Evolutionary conservation across 805 yeast genomes (phyloP), one percentile per base, ranked within the genome.

Genomic region (Maudiozyma bulderi): DNA sequence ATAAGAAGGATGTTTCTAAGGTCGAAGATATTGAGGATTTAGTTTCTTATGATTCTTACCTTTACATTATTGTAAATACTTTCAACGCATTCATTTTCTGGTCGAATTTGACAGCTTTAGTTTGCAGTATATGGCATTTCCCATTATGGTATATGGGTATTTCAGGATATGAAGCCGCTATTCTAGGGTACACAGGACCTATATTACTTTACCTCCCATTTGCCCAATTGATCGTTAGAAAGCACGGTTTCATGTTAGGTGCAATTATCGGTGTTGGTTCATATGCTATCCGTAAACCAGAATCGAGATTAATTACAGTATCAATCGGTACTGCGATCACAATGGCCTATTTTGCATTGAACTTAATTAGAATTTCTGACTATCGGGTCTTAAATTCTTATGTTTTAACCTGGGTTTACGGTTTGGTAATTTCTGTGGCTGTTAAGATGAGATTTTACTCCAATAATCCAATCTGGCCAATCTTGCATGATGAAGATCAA

Each of bases 101-200:
- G 96, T 75, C 97, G 0, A 81, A 82, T 26, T 54, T 80, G 41
- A 85, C 98, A 3, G 79, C 96, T 0, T 71, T 93, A 51, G 84
- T 88, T 42, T 76, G 93, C 49, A 81, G 93, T 60, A 81, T 93
- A 46, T 93, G 99, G 99, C 87, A 86, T 70, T 93, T 93, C 74
- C 99, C 99, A 9, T 73, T 93, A 53, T 93, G 99, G 99, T 78
- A 85, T 62, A 89, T 93, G 97, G 98, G 97, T 6, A 84, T 93
- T 43, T 85, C 95, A 1, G 99, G 99, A 4, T 90, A 86, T 64
- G 99, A 93, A 68, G 84, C 84, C 0, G 75, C 81, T 3, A 72
- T 87, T 44, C 61, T 79, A 6, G 69, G 80, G 26, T 70, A 81
- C 38, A 47, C 80, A 9, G 74, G 85, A 3, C 88, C 95, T 1